phyloP scores from a whole-genome alignment of 1,284 basidiomycete species.

The Cryptococcus sp. region DNA sequence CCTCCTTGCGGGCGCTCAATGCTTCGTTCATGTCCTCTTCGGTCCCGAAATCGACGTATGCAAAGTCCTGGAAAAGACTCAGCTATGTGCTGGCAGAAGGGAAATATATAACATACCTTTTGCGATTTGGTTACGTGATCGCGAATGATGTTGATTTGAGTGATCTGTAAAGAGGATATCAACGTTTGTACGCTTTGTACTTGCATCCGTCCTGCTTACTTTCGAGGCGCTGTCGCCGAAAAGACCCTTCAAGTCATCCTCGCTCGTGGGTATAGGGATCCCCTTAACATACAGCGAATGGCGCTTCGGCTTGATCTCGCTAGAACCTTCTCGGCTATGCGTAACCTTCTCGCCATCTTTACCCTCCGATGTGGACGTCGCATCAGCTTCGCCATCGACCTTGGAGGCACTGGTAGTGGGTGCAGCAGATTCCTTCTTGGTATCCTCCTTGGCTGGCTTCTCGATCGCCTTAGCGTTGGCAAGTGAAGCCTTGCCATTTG shows the following conservation, averaged over 20 bases:
- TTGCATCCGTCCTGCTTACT: slow-evolving; percentile 23
- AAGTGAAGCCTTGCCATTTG: slow-evolving; percentile 11
- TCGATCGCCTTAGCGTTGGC: slow-evolving; percentile 52
- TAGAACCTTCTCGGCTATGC: slow-evolving; percentile 62
- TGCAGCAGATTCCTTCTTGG: slow-evolving; percentile 33
- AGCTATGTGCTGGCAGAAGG: neutral
- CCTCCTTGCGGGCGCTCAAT: slow-evolving; percentile 69
- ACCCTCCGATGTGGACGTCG: slow-evolving; percentile 17
- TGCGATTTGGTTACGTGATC: slow-evolving; percentile 51
- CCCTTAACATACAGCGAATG: slow-evolving; percentile 80
- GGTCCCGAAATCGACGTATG: slow-evolving; percentile 82
- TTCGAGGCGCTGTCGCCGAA: slow-evolving; percentile 56
- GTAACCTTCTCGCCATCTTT: slow-evolving; percentile 30
- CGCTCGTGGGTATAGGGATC: slow-evolving; percentile 62
- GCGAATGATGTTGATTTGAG: slow-evolving; percentile 64
- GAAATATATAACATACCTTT: slow-evolving; percentile 23
- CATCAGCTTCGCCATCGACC: slow-evolving; percentile 5
- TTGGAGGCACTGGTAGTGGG: neutral
- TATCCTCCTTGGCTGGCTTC: slow-evolving; percentile 20
- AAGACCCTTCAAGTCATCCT: slow-evolving; percentile 71
- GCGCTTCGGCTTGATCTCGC: slow-evolving; percentile 64
- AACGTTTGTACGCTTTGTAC: slow-evolving; percentile 9
- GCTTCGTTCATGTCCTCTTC: slow-evolving; percentile 78
- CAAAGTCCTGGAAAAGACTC: slow-evolving; percentile 49
- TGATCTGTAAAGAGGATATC: slow-evolving; percentile 59